Percentiles rank a stretch among this genome's conserved stretches.
These are phyloP conservation scores for Lagerstroemia speciosa DNA, from an alignment of 345 rosid genomes.

Conservation along the genomic window DNA sequence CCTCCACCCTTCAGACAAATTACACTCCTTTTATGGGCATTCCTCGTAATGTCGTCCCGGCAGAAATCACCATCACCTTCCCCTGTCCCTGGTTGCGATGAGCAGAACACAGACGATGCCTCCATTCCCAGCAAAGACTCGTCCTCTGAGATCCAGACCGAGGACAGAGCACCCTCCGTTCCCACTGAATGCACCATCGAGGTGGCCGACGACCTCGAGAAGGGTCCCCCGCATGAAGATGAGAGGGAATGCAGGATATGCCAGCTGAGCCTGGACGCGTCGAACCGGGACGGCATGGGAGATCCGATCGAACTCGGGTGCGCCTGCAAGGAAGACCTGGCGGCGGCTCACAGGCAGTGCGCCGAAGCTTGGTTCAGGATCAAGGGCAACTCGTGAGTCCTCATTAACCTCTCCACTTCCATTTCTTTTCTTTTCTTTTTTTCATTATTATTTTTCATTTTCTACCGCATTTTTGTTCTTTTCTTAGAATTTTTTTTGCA, in stretches of 20 bases:
- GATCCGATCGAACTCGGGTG: conserved; percentile 31
- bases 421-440: background rate
- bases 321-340: conserved; percentile 38
- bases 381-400: conserved; percentile 32
- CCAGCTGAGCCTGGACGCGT: conserved; percentile 14
- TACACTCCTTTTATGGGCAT: background rate
- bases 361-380: conserved; percentile 47
- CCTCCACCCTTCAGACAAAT: no score
- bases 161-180: background rate
- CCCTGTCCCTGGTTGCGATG: background rate
- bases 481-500: no score
- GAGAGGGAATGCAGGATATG: conserved; percentile 21
- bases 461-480: no score
- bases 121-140: background rate
- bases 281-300: conserved; percentile 20
- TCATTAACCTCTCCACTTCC: background rate
- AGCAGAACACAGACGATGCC: background rate
- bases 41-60: background rate
- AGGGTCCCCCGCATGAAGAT: conserved; percentile 1
- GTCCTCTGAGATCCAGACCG: background rate
- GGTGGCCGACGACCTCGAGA: conserved; percentile 15
- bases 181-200: background rate
- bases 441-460: no score
- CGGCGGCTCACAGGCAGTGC: conserved; percentile 36
- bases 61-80: background rate